A percentile compares a stretch with the other conserved stretches of the same genome.
These are phyloP conservation scores for Salix caprea DNA, from an alignment of 345 rosid species.

Conservation along the genomic window DNA sequence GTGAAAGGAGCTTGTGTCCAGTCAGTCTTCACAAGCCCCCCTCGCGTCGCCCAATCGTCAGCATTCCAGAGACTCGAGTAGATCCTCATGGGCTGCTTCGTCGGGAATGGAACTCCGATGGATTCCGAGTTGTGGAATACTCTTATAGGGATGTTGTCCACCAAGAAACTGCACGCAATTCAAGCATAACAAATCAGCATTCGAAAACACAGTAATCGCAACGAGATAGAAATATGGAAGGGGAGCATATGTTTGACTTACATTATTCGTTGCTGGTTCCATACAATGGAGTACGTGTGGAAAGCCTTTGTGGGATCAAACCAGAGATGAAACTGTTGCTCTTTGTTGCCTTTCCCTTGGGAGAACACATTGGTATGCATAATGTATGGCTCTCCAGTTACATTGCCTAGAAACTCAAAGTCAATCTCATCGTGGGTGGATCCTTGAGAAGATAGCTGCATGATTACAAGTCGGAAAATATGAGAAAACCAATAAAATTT, in stretches of 20 bases:
- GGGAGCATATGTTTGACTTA: neutral
- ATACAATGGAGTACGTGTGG: constrained; percentile 7
- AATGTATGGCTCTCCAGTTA: constrained; percentile 9
- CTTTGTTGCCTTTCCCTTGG: constrained; percentile 5
- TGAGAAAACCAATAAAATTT: neutral
- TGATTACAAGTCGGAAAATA: neutral
- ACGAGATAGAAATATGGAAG: neutral
- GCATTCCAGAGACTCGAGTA: constrained; percentile 11
- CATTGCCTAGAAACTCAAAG: constrained; percentile 4
- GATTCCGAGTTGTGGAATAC: constrained; percentile 11
- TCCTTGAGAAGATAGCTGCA: constrained; percentile 13
- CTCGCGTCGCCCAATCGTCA: constrained; percentile 13
- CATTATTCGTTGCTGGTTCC: constrained; percentile 8
- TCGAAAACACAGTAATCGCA: neutral
- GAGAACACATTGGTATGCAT: constrained; percentile 9
- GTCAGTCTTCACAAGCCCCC: constrained; percentile 13
- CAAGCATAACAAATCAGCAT: neutral
- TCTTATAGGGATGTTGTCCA: constrained; percentile 13
- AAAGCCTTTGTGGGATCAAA: constrained; percentile 14
- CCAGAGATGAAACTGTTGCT: constrained; percentile 14
- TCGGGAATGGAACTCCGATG: constrained; percentile 1
- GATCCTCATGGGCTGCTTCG: constrained; percentile 11
- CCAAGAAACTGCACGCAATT: neutral
- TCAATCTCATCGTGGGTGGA: constrained; percentile 12
- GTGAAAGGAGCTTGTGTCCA: constrained; percentile 13